These are phyloP conservation scores for Neostapfia colusana DNA, from an alignment of 176 grass and related monocot genomes.

Conservation along the genomic window DNA sequence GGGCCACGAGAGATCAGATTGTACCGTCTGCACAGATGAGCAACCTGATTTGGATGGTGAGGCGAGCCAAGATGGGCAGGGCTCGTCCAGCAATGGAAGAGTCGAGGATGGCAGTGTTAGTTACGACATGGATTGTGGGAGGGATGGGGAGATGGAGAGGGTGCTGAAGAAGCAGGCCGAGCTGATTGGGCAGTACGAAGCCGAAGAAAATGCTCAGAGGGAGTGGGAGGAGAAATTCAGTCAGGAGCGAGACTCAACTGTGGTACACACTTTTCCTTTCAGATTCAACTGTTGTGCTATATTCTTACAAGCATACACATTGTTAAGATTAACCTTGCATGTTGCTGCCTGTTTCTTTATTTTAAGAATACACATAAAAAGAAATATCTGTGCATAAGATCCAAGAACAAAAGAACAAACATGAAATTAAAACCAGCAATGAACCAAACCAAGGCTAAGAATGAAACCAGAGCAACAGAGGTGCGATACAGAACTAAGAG, in stretches of 20 bases:
- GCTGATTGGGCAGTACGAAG: slow-evolving; percentile 73
- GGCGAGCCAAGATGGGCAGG: slow-evolving; percentile 38
- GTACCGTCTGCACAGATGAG: slow-evolving; percentile 50
- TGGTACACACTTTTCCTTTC: slow-evolving; percentile 39
- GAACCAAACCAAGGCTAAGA: too few species aligned
- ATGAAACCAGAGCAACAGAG: neutral
- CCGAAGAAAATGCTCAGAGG: slow-evolving; percentile 88
- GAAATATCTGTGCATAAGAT: neutral
- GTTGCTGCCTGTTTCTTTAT: neutral
- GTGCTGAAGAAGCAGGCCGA: slow-evolving; percentile 80
- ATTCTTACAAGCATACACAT: neutral
- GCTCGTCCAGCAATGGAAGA: slow-evolving; percentile 27
- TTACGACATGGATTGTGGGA: slow-evolving; percentile 35
- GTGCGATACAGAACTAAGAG: neutral
- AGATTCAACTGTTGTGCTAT: neutral
- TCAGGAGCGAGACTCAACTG: slow-evolving; percentile 26
- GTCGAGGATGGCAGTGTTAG: neutral
- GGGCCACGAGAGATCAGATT: slow-evolving; percentile 35
- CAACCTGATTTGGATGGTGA: slow-evolving; percentile 51
- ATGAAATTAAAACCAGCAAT: too few species aligned
- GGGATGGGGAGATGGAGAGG: slow-evolving; percentile 79
- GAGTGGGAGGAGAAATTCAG: slow-evolving; percentile 95
- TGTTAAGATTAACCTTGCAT: neutral
- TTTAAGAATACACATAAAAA: neutral
- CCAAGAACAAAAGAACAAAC: neutral